Conservation (phyloP, 176 grass and related monocot species). For the Elymus sibiricus region DNA sequence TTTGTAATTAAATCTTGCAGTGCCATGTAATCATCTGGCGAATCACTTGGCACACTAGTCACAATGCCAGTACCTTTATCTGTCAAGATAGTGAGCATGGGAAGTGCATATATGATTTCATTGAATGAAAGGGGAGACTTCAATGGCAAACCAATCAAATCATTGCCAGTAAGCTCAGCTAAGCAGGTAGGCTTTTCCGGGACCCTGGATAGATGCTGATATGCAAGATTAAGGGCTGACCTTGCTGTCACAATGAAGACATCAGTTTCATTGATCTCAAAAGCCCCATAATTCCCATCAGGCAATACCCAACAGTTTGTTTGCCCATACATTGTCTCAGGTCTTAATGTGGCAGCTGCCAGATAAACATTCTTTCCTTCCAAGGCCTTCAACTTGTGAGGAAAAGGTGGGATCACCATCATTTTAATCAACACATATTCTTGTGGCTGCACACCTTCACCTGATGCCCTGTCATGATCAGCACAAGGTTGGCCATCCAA, state of each 20-base stretch:
- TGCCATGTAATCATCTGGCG: constrained; percentile 79
- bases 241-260: constrained; percentile 74
- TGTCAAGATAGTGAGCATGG: constrained; percentile 67
- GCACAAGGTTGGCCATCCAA: constrained; percentile 82
- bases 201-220: constrained; percentile 57
- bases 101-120: constrained; percentile 66
- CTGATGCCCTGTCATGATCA: constrained; percentile 66
- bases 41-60: constrained; percentile 75
- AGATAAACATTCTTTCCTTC: constrained; percentile 73
- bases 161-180: constrained; percentile 45
- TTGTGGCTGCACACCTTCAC: constrained; percentile 69
- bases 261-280: constrained; percentile 82
- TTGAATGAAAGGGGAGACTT: constrained; percentile 75
- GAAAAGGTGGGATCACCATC: constrained; percentile 65
- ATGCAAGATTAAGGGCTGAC: constrained; percentile 74
- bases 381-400: constrained; percentile 56
- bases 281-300: constrained; percentile 69
- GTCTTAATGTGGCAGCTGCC: constrained; percentile 74
- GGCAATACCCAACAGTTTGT: constrained; percentile 85
- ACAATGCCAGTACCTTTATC: constrained; percentile 70
- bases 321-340: constrained; percentile 83
- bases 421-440: constrained; percentile 90
- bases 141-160: constrained; percentile 80
- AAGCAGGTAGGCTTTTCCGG: constrained; percentile 65
- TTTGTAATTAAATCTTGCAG: constrained; percentile 60